phyloP scores from a whole-genome alignment of 345 rosid genomes.

The Syzygium aqueum region DNA sequence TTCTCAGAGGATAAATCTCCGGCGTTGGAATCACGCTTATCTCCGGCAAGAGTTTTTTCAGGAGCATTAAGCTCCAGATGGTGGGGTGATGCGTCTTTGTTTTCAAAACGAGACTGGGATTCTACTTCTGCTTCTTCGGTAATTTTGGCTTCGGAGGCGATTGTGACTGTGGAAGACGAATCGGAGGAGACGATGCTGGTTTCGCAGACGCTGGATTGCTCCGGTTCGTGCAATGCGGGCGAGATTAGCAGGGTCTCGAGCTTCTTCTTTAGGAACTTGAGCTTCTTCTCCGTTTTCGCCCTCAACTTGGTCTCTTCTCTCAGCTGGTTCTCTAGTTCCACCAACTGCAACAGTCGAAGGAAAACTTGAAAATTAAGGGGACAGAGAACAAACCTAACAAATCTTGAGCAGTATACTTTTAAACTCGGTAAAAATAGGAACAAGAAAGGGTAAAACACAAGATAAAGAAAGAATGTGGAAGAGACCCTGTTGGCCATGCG shows the following conservation, averaged over 20 bases:
- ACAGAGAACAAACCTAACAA: background rate
- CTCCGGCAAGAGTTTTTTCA: background rate
- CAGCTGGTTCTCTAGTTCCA: slow-evolving; percentile 47
- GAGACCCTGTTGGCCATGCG: slow-evolving; percentile 50
- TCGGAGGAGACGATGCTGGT: slow-evolving; percentile 20
- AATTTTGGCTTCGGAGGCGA: background rate
- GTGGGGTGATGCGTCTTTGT: background rate
- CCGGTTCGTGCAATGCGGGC: slow-evolving; percentile 19
- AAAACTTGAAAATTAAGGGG: background rate
- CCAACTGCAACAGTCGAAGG: slow-evolving; percentile 23
- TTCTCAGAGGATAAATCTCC: background rate
- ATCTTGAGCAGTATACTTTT: background rate
- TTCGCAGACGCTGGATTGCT: slow-evolving; percentile 25
- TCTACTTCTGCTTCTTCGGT: background rate
- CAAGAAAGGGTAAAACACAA: background rate
- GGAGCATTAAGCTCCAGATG: background rate
- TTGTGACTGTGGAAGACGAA: slow-evolving; percentile 15
- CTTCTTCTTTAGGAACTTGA: slow-evolving; percentile 43
- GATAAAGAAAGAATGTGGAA: background rate
- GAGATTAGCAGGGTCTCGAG: slow-evolving; percentile 40
- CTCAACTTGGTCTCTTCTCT: slow-evolving; percentile 57
- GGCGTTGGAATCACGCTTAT: background rate
- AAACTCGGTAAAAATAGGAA: background rate
- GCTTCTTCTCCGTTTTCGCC: slow-evolving; percentile 63
- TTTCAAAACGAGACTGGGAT: background rate